Conservation (phyloP, 345 rosid species). For the Citrus sinensis region DNA sequence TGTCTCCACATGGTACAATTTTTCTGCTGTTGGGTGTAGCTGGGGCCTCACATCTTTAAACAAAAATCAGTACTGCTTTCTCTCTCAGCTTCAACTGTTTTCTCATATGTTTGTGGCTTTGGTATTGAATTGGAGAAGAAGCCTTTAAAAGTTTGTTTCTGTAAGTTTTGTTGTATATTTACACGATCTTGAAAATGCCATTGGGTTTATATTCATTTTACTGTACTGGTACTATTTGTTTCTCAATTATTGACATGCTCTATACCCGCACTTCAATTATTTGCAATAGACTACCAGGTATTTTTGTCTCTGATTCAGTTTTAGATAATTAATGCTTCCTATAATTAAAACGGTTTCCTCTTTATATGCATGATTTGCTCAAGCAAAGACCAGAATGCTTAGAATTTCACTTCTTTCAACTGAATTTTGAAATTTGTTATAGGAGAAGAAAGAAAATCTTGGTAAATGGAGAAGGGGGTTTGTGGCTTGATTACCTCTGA, state of each 20-base stretch:
- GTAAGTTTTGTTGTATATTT: conserved; percentile 19
- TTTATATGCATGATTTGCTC: background rate
- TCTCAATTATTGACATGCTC: conserved; percentile 32
- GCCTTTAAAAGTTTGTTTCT: conserved; percentile 10
- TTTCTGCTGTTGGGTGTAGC: conserved; percentile 20
- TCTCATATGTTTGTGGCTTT: conserved; percentile 2
- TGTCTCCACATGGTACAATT: conserved; percentile 1
- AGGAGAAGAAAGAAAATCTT: conserved; percentile 24
- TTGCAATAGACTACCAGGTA: conserved; percentile 5
- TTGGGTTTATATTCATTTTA: background rate
- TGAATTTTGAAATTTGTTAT: conserved; percentile 16
- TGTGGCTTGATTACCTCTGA: conserved; percentile 22
- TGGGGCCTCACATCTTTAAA: conserved; percentile 14
- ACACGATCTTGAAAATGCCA: background rate
- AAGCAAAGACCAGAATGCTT: background rate
- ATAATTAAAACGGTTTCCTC: background rate
- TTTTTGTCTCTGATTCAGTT: background rate
- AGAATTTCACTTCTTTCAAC: background rate
- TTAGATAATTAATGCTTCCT: background rate
- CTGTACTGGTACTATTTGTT: conserved; percentile 2
- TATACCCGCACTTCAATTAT: background rate
- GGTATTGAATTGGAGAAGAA: conserved; percentile 5
- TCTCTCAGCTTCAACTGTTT: background rate
- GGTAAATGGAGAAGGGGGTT: conserved; percentile 38
- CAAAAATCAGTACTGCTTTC: conserved; percentile 1